Percentiles rank a stretch among this genome's conserved stretches.
Conservation (phyloP, 495 filamentous ascomycete species). For the Amphirosellinia nigrospora region DNA sequence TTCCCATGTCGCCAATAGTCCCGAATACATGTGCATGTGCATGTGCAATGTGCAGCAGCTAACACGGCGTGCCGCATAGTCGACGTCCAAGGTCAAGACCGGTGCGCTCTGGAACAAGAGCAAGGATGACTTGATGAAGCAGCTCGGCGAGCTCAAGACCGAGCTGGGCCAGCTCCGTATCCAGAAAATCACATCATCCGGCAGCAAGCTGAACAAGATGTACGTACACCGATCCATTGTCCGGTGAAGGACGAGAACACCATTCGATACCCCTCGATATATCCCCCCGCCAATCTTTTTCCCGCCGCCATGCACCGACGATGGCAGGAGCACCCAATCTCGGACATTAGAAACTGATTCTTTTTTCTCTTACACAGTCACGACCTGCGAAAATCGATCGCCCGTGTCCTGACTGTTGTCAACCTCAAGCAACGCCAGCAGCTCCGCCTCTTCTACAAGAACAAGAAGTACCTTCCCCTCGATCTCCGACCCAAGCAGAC, state of each 20-base stretch:
- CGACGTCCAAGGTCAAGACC: conserved; percentile 91
- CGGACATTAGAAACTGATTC: conserved; percentile 9
- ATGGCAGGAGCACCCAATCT: neutral
- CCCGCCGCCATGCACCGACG: conserved; percentile 10
- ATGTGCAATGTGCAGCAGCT: conserved; percentile 20
- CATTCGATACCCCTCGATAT: conserved; percentile 23
- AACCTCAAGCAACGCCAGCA: conserved; percentile 98
- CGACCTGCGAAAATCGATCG: conserved; percentile 99
- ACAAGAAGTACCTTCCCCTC: conserved; percentile 97
- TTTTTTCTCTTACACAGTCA: conserved; percentile 61
- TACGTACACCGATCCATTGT: conserved; percentile 63
- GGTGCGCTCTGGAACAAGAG: conserved; percentile 96
- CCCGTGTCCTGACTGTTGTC: conserved; percentile 97
- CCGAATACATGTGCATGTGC: neutral
- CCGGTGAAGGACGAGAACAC: conserved; percentile 6
- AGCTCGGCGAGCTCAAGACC: conserved; percentile 90
- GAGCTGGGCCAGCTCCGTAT: conserved; percentile 92
- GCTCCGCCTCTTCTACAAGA: conserved; percentile 98
- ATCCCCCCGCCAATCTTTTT: conserved; percentile 21
- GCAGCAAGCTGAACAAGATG: conserved; percentile 97
- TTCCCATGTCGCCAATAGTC: neutral
- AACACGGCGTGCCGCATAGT: conserved; percentile 55
- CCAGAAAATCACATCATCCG: conserved; percentile 94
- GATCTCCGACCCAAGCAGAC: conserved; percentile 98
- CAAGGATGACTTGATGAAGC: conserved; percentile 95